Base-by-base conservation (phyloP, 2,329 filamentous ascomycete species). In the Fusarium musae region DNA sequence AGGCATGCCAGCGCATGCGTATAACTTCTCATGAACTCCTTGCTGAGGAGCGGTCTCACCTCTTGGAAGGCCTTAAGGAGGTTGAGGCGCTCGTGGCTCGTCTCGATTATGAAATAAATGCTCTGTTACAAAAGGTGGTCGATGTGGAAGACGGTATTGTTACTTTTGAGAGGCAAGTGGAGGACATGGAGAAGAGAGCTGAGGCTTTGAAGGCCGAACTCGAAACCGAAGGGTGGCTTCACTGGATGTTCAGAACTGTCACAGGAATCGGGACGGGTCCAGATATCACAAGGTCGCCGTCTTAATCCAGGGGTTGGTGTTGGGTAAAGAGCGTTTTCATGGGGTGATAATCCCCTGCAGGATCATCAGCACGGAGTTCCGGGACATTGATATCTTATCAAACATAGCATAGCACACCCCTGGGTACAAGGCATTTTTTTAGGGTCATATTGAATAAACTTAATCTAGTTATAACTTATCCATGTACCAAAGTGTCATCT, bases 51-150 rank as follows among this genome's bases (percentile, higher is more conserved):
- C 89, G 91, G 44, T 86, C 87, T 28, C 87, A 88, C 59, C 84
- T 97, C 42, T 89, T 88, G 8, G 93, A 96, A 78, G 88, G 88
- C 21, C 85, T 95, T 69, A 92, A 92, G 80, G 93, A 96, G 72
- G 87, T 98, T 19, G 95, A 97, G 80, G 89, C 92, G 28, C 85
- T 97, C 43, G 90, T 92, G 6, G 94, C 94, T 26, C 95, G 95
- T 82, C 86, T 98, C 62, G 95, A 98, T 78, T 98, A 98, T 81
- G 96, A 98, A 84, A 92, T 98, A 69, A 90, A 92, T 67, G 90
- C 91, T 21, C 85, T 98, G n/a, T 87, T 91, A 54, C 90, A 91
- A 53, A 94, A 94, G 77, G 92, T 97, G 15, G 88, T 93, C 76
- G 96, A 98, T 78, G 93, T 97, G 13, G 95, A 97, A 78, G 93